Base-by-base conservation (phyloP, 2,329 filamentous ascomycete species). In the Colletotrichum costaricense region DNA sequence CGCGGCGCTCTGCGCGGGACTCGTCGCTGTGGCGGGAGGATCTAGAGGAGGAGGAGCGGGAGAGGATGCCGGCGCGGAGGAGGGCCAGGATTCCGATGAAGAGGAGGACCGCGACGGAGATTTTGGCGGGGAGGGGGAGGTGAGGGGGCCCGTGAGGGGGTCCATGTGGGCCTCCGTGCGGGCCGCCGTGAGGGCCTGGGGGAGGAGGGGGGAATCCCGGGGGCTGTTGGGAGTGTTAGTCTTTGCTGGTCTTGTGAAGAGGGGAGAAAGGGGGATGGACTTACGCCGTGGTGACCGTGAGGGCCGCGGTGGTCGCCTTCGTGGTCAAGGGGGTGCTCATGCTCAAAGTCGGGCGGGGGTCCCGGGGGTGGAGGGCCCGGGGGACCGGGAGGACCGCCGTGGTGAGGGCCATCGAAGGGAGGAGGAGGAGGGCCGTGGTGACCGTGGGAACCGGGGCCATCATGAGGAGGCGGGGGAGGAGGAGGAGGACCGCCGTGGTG, bases 61-160 rank as follows among this genome's bases (percentile, higher is more conserved):
- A 52, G 46, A 67, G 65, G 58, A 74, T 69, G 60, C 75, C 77
- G 70, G 76, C 75, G 74, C 77, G 77, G 28, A 78, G 72, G 66
- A 77, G 76, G 75, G 65, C 69, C 52, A 55, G n/a, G 55, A 80
- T 70, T 62, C 73, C 74, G 62, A 78, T 68, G 59, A 79, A 67
- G 70, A 82, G 76, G 66, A 81, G 66, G 16, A 79, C 69, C 2
- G 19, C 24, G 35, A 74, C 71, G 12, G 76, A 74, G 26, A 81
- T 67, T 52, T 76, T 78, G 16, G 80, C 67, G 56, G 75, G 57
- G 30, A 79, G 73, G 59, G 80, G 66, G 24, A 79, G 55, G 6
- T n/a, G 42, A 49, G 19, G 42, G 42, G 35, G 35, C 5, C 42
- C 19, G 42, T 46, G 42, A 19, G 16, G 42, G 8, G 42, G 42